phyloP scores from a whole-genome alignment of 2,329 filamentous ascomycete species.

The Zarea fungicola region DNA sequence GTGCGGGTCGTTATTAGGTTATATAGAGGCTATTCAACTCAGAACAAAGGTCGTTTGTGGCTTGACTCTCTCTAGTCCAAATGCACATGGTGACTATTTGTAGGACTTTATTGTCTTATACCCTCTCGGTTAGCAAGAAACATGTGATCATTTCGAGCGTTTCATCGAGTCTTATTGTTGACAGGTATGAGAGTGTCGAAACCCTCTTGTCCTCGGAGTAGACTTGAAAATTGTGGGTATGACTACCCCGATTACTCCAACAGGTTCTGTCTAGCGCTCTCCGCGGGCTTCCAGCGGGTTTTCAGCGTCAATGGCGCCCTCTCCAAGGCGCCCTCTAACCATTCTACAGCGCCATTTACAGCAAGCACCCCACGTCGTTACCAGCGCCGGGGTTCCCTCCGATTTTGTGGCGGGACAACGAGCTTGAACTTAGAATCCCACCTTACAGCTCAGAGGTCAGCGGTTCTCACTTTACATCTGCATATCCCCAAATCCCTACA shows the following conservation, averaged over 20 bases:
- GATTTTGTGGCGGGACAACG: slow-evolving; percentile 6
- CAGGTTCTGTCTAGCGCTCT: background rate
- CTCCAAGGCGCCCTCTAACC: slow-evolving; percentile 1
- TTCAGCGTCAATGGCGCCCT: background rate
- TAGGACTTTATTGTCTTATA: too few species aligned
- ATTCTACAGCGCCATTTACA: background rate
- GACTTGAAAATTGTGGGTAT: too few species aligned
- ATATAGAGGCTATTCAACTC: background rate
- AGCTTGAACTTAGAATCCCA: background rate
- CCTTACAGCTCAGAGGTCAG: background rate
- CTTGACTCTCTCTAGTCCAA: too few species aligned
- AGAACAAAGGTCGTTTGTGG: background rate
- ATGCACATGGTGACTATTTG: too few species aligned
- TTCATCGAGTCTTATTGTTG: too few species aligned
- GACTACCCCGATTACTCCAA: slow-evolving; percentile 9
- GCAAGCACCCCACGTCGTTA: background rate
- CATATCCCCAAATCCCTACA: background rate
- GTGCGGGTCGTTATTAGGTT: background rate
- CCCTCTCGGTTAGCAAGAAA: too few species aligned
- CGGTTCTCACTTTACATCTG: background rate
- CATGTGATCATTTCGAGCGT: too few species aligned
- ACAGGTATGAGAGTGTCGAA: too few species aligned
- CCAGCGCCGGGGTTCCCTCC: slow-evolving; percentile 12
- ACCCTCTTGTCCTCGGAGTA: too few species aligned
- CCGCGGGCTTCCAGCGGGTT: slow-evolving; percentile 7